Evolutionary conservation across 2,329 filamentous ascomycete genomes (phyloP).

Genomic region (Dothiorella sarmentorum): DNA sequence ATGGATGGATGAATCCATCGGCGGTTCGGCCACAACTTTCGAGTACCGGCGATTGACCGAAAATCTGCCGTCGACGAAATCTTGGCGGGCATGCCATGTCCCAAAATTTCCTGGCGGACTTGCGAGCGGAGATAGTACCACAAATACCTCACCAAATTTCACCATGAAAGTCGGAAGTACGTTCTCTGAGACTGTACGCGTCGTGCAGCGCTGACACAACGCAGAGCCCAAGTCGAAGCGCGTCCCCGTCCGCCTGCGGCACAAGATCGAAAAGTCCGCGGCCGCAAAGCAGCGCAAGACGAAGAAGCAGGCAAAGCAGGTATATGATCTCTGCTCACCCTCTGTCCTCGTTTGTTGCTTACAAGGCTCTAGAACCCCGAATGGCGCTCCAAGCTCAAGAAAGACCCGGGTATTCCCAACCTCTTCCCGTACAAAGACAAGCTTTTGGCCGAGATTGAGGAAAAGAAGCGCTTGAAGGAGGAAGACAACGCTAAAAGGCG

Average conservation of each 20-base stretch:
- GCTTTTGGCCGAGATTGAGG: constrained; percentile 90
- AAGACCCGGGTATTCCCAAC: constrained; percentile 96
- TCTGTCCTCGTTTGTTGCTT: constrained; percentile 19
- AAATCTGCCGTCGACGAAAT: constrained; percentile 20
- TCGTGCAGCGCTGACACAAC: constrained; percentile 5
- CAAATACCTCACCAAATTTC: constrained; percentile 22
- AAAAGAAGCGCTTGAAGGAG: constrained; percentile 73
- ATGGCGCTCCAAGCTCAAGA: constrained; percentile 94
- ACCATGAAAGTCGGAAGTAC: constrained; percentile 44
- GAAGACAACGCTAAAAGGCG: constrained; percentile 67
- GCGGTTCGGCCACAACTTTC: too few relatives aligned
- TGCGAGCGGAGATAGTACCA: constrained; percentile 1
- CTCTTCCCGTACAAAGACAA: constrained; percentile 97
- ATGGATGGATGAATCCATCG: too few relatives aligned
- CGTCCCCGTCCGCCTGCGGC: constrained; percentile 78
- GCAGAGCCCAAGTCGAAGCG: constrained; percentile 94
- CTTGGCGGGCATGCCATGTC: constrained; percentile 22
- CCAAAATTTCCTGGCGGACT: constrained; percentile 19
- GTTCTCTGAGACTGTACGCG: constrained; percentile 15
- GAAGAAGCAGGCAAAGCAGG: constrained; percentile 83
- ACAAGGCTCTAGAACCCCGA: constrained; percentile 67
- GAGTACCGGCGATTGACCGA: background rate
- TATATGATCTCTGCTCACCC: constrained; percentile 25
- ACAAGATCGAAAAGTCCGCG: constrained; percentile 94
- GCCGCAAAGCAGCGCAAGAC: constrained; percentile 86